Conservation (phyloP, 257 asterid genomes). For the Anisodus tanguticus region DNA sequence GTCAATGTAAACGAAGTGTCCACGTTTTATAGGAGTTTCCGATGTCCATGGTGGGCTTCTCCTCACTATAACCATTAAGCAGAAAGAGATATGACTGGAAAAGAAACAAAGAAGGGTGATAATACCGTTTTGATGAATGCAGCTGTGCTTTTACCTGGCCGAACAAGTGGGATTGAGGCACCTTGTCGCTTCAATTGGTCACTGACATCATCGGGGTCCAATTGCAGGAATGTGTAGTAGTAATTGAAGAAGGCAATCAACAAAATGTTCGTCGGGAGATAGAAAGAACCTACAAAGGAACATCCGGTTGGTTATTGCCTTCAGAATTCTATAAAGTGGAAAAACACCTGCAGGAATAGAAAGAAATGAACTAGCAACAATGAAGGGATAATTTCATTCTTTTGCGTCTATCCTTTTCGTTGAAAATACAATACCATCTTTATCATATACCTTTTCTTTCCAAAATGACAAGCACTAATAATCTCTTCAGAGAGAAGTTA, state of each 20-base stretch:
- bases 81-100: background rate
- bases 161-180: slow-evolving; percentile 93
- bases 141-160: slow-evolving; percentile 97
- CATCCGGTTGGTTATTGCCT: slow-evolving; percentile 15
- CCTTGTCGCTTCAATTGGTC: slow-evolving; percentile 99
- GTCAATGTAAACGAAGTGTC: too few species aligned
- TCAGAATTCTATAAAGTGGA: background rate
- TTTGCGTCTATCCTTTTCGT: background rate
- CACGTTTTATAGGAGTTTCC: too few species aligned
- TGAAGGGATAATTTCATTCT: background rate
- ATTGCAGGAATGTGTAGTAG: slow-evolving; percentile 93
- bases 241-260: slow-evolving; percentile 97
- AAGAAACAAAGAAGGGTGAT: background rate
- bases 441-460: background rate
- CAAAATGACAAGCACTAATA: background rate
- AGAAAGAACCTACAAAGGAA: slow-evolving; percentile 64
- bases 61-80: background rate
- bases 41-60: too few species aligned
- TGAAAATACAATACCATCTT: background rate
- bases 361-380: background rate
- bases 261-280: slow-evolving; percentile 82
- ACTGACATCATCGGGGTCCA: slow-evolving; percentile 97
- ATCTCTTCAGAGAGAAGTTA: background rate
- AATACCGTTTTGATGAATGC: slow-evolving; percentile 76
- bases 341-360: background rate